Conservation (phyloP, 352 stramenopile species). For the Aphanomyces stellatus region DNA sequence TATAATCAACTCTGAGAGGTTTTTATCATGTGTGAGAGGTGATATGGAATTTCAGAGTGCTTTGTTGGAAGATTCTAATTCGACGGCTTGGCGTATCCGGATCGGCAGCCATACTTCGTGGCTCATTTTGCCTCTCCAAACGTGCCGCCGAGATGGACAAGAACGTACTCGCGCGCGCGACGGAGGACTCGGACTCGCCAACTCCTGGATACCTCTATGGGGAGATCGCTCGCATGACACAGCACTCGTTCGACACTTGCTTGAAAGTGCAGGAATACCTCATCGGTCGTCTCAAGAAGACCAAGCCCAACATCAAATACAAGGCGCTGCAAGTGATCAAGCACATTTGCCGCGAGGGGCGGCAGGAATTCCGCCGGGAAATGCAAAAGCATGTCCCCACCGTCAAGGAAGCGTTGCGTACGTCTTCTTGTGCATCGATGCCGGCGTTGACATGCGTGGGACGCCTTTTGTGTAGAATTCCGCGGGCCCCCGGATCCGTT, state of each 20-base stretch:
- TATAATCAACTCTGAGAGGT: neutral
- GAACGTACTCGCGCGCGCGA: conserved; percentile 86
- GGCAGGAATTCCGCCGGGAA: conserved; percentile 86
- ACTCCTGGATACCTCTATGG: conserved; percentile 95
- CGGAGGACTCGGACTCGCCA: conserved; percentile 88
- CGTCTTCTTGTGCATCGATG: conserved; percentile 22
- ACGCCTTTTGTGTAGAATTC: conserved; percentile 53
- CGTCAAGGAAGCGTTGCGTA: conserved; percentile 90
- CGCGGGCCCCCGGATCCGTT: conserved; percentile 87
- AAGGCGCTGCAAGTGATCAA: conserved; percentile 93
- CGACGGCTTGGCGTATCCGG: neutral
- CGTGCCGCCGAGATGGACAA: conserved; percentile 80
- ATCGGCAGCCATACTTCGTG: neutral
- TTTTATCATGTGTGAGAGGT: neutral
- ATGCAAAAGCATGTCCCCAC: conserved; percentile 86
- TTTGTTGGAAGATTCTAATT: conserved; percentile 7
- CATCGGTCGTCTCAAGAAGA: conserved; percentile 88
- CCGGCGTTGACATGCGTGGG: conserved; percentile 1
- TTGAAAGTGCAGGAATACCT: conserved; percentile 87
- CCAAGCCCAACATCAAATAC: conserved; percentile 93
- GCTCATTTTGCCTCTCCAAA: conserved; percentile 15
- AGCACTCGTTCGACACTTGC: conserved; percentile 86
- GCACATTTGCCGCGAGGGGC: conserved; percentile 83
- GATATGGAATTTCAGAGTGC: neutral
- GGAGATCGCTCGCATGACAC: conserved; percentile 92